Evolutionary conservation across 2,329 filamentous ascomycete genomes (phyloP).

Genomic region (Penicillium sp.): DNA sequence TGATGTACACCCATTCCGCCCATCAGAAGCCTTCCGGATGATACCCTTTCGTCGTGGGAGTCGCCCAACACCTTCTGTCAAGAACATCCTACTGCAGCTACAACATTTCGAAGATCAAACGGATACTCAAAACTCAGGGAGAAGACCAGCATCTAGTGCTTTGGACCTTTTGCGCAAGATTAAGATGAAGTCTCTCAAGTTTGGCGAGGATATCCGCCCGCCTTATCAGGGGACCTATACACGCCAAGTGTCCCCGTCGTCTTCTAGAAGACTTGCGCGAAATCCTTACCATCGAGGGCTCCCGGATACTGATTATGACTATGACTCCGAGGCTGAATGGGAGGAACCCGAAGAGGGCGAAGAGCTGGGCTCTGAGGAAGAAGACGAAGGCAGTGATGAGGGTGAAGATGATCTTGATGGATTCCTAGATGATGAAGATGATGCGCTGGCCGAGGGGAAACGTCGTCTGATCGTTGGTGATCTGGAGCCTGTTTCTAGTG

Average conservation of each 20-base stretch:
- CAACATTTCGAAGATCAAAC: slow-evolving; percentile 34
- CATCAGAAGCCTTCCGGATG: slow-evolving; percentile 37
- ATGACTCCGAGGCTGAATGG: slow-evolving; percentile 65
- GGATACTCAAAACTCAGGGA: slow-evolving; percentile 32
- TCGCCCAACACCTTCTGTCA: slow-evolving; percentile 47
- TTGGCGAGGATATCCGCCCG: slow-evolving; percentile 60
- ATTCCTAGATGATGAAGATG: slow-evolving; percentile 84
- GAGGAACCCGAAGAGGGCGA: slow-evolving; percentile 69
- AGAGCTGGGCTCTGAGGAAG: slow-evolving; percentile 61
- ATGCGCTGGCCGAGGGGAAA: slow-evolving; percentile 54
- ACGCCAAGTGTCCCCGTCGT: slow-evolving; percentile 40
- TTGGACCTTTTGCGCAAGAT: slow-evolving; percentile 47
- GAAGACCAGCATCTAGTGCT: slow-evolving; percentile 30
- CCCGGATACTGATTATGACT: slow-evolving; percentile 59
- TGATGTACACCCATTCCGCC: slow-evolving; percentile 26
- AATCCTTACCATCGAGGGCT: slow-evolving; percentile 53
- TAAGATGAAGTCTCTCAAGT: slow-evolving; percentile 57
- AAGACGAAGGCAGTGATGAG: slow-evolving; percentile 58
- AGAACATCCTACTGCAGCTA: slow-evolving; percentile 57
- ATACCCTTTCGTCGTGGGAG: slow-evolving; percentile 39
- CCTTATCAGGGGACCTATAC: slow-evolving; percentile 62
- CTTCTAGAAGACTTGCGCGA: slow-evolving; percentile 48
- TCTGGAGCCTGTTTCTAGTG: slow-evolving; percentile 71
- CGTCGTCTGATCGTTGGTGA: slow-evolving; percentile 60
- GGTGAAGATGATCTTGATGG: slow-evolving; percentile 84